Evolutionary conservation across 495 filamentous ascomycete genomes (phyloP), one percentile per base, ranked within the genome.

Genomic region (Aspergillus ostianus): DNA sequence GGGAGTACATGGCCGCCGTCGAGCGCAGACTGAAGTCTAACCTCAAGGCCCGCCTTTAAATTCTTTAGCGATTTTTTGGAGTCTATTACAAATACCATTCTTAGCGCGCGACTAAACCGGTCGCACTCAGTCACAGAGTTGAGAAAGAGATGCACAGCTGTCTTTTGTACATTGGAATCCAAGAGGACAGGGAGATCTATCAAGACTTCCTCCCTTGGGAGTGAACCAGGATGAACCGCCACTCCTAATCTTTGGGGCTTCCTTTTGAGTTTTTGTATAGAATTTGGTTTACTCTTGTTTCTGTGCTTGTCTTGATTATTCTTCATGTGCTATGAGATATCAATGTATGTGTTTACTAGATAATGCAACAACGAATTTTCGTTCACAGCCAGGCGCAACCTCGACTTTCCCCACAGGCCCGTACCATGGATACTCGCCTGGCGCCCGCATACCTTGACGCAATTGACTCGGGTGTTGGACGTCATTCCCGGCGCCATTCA

Each of bases 1-100:
- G 74, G 59, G 90, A 92, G 77, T 97, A 96, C 79, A 71, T 97
- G 74, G 82, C 87, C 66, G 93, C 93, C 10, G 91, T 98, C 53
- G 93, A 96, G 86, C 84, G 83, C 73, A 77, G 91, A 70, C 76
- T 98, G 73, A 91, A 90, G 85, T 57, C 74, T 23, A 81, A 77
- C 71, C 71, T 89, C 68, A 82, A 84, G 76, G 56, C 74, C 53
- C 74, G 71, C 36, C 63, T 76, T 49, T 76, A 75, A 61, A 74
- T 64, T 3, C 19, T 51, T 41, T 17, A 41, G 36, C 36, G 36
- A 41, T 41, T 2, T 17, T 26, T 41, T 41, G 10, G 12, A 41
- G 36, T 41, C 36, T 41, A 41, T 41, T 41, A 32, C 36, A 41
- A 36, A 41, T 30, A 20, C 29, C 32, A 54, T 19, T 44, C 23